Evolutionary conservation across 2,329 filamentous ascomycete species (phyloP), one percentile per base, ranked within the genome.

Genomic region (Moelleriella libera): DNA sequence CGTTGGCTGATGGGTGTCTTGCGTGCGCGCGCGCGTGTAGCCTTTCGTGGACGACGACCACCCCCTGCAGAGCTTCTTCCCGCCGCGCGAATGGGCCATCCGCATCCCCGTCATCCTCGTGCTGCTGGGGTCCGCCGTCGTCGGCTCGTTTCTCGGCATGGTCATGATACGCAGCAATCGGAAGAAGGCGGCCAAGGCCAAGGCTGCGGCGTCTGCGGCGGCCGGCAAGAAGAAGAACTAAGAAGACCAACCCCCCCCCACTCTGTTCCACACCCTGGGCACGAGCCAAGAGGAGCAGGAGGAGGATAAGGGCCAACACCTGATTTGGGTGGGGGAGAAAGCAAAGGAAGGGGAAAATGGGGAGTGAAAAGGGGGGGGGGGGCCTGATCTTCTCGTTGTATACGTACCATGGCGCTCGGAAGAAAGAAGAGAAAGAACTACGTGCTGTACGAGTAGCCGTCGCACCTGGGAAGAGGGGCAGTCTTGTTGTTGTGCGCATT

Each of bases 141-240:
- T 98, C 51, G 92, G 92, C 53, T 94, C 88, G 51, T 98, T 98
- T 74, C 76, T 98, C 56, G 84, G 85, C 59, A 82, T 95, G 62
- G 90, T 98, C 61, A 98, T 98, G 92, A 97, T 98, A 70, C 81
- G 87, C 65, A 97, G 90, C 76, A 96, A 96, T 75, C 78, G 85
- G 66, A 97, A 97, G 80, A 96, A 92, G 80, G 88, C 88, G 4
- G 82, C 88, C 56, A 98, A 97, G 78, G 84, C 85, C 53, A 89
- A 88, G 68, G 83, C 85, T 49, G 83, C 84, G 21, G 72, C 73
- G 32, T 21, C 21, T 21, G 21, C 21, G 21, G 21, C 21, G 21
- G 21, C 21, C 21, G 21, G 21, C 21, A 88, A 87, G 75, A 94
- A 95, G 81, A 92, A 94, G 82, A 80, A 82, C 51, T 87, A 74